Conservation (phyloP, 176 grass and related monocot species). For the Avena eriantha region DNA sequence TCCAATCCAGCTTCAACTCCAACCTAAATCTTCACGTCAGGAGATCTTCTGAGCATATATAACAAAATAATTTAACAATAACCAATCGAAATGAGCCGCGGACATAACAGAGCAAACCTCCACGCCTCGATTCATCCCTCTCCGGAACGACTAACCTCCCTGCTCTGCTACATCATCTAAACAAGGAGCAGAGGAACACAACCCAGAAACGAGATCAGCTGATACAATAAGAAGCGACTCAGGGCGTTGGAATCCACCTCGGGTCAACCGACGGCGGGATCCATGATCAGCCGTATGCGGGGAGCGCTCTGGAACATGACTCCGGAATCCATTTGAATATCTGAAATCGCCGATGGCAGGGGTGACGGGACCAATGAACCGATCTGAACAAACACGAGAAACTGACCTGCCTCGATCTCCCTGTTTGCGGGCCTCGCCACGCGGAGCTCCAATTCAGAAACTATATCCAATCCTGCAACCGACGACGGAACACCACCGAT, state of each 20-base stretch:
- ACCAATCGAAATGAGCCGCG: too few species aligned
- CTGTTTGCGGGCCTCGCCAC: too few species aligned
- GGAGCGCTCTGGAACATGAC: neutral
- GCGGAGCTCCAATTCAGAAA: neutral
- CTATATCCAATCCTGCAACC: slow-evolving; percentile 19
- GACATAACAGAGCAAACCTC: slow-evolving; percentile 30
- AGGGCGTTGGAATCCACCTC: slow-evolving; percentile 32
- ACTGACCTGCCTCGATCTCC: slow-evolving; percentile 41
- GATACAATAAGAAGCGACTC: neutral
- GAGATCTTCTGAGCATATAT: neutral
- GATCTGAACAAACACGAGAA: neutral
- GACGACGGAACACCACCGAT: neutral
- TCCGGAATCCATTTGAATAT: neutral
- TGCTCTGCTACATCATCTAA: neutral
- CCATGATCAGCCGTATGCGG: neutral
- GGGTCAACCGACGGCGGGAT: neutral
- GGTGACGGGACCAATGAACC: slow-evolving; percentile 32
- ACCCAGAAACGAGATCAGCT: slow-evolving; percentile 14
- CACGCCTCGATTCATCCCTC: neutral
- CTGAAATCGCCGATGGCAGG: slow-evolving; percentile 32
- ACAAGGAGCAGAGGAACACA: neutral
- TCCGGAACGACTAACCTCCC: neutral
- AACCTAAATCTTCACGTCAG: neutral
- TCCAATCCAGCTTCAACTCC: neutral
- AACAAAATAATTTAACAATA: neutral